Evolutionary conservation across 2,329 filamentous ascomycete species (phyloP), one percentile per base, ranked within the genome.

Genomic region (Aotearoamyces nothofagi): DNA sequence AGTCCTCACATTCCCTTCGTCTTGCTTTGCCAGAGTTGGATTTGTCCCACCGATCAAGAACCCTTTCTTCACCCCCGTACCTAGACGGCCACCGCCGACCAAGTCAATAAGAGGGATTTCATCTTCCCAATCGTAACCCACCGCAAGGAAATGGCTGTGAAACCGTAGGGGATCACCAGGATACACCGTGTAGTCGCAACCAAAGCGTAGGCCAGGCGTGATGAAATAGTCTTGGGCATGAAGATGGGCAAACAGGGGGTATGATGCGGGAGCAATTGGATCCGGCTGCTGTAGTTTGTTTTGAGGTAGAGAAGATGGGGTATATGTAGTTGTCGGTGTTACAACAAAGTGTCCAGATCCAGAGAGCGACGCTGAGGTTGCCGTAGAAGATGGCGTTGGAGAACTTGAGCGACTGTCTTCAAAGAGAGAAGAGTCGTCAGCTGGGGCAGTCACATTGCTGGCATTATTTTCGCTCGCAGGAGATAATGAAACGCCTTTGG

Each of bases 21-120:
- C 31, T 23, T 39, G 42, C 15, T 27, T 33, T 8, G 36, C 30
- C 13, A 46, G 49, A 10, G 42, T 39, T 26, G 52, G 45, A 30
- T 66, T 57, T 42, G 68, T 61, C 0, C 82, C 84, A 5, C 86
- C 87, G 33, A 98, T 66, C 30, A 98, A 57, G 44, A 84, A 94
- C 0, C 82, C 81, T 55, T 98, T 98, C 63, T 98, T 98, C 12
- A 96, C 90, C 27, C 82, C 82, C 2, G 90, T 96, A 0, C 86
- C 90, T 37, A 98, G 54, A 41, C 90, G 66, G 4, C 90, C 90
- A 5, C 83, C 84, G 12, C 75, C 78, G 10, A 96, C 77, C 9
- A 98, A 59, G 40, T 93, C 80, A 40, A 94, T 65, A 45, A 96
- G 60, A 20, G 79, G 68, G 32, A 98, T 77, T 41, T 84, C 72